These are phyloP conservation scores for Penicillium samsonianum DNA, from an alignment of 495 filamentous ascomycete genomes.

Conservation along the genomic window DNA sequence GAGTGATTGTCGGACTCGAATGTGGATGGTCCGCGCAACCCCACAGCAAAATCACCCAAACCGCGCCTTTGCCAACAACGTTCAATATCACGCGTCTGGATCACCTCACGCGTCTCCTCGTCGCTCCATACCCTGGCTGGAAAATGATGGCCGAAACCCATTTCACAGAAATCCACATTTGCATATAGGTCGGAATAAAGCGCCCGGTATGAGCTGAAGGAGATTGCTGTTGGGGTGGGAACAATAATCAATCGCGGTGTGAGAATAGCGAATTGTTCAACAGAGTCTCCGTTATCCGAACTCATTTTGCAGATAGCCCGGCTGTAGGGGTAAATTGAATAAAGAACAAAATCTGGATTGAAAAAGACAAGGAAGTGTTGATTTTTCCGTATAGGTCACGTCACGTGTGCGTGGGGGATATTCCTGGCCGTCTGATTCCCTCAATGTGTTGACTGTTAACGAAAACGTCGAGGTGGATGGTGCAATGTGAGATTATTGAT, in stretches of 20 bases:
- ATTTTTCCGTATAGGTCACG: neutral
- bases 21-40: constrained; percentile 8
- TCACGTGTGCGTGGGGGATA: neutral
- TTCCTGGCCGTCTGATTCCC: too few species aligned
- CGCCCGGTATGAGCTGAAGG: constrained; percentile 18
- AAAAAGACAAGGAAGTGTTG: neutral
- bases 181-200: constrained; percentile 26
- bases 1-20: neutral
- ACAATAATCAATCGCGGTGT: constrained; percentile 25
- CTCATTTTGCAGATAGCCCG: neutral
- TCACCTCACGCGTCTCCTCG: constrained; percentile 21
- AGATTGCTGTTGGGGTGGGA: constrained; percentile 27
- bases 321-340: neutral
- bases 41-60: constrained; percentile 30
- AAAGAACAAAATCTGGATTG: too few species aligned
- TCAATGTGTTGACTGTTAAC: too few species aligned
- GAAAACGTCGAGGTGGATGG: too few species aligned
- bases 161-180: constrained; percentile 24
- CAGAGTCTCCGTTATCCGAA: neutral
- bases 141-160: constrained; percentile 27
- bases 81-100: constrained; percentile 25
- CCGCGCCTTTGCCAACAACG: constrained; percentile 22
- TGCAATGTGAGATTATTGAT: too few species aligned
- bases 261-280: constrained; percentile 19
- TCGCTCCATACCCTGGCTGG: constrained; percentile 25